Evolutionary conservation across 192 early-diverging fungal species (phyloP).

Genomic region (Linderina pennispora): DNA sequence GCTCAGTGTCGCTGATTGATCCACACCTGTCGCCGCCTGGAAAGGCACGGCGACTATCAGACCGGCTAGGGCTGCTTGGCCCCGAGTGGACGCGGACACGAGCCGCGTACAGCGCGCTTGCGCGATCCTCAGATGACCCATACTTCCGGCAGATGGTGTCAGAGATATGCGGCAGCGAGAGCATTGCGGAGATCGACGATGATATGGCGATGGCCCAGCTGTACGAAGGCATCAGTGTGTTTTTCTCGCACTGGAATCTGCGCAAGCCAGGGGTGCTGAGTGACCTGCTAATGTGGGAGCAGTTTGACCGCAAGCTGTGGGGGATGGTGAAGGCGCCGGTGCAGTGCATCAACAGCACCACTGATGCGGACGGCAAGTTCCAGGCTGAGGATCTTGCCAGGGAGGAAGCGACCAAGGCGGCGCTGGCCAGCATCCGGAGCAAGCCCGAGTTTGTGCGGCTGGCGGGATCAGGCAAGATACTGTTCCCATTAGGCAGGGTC

Average conservation of each 20-base stretch:
- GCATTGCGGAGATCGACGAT: slow-evolving; percentile 28
- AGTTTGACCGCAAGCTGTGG: slow-evolving; percentile 28
- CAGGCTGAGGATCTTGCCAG: slow-evolving; percentile 5
- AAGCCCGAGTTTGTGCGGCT: slow-evolving; percentile 29
- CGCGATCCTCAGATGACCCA: slow-evolving; percentile 23
- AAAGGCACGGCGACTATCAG: slow-evolving; percentile 9
- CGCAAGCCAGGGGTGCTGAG: slow-evolving; percentile 34
- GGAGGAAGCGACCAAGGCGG: slow-evolving; percentile 26
- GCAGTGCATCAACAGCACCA: slow-evolving; percentile 22
- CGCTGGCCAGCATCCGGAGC: slow-evolving; percentile 22
- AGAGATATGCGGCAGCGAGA: slow-evolving; percentile 32
- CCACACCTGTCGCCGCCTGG: slow-evolving; percentile 18
- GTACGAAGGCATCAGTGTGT: slow-evolving; percentile 45
- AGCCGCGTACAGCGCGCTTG: slow-evolving; percentile 43
- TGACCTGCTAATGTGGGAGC: slow-evolving; percentile 30
- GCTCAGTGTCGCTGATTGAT: slow-evolving; percentile 36
- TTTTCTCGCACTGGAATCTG: slow-evolving; percentile 31
- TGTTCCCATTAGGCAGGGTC: slow-evolving; percentile 27
- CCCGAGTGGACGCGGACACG: slow-evolving; percentile 44
- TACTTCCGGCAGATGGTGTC: slow-evolving; percentile 31
- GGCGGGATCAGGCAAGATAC: slow-evolving; percentile 26
- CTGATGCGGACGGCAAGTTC: background rate
- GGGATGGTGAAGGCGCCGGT: slow-evolving; percentile 28
- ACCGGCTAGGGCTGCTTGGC: slow-evolving; percentile 16
- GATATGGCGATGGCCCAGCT: slow-evolving; percentile 36